Evolutionary conservation across 768 basidiomycete species (phyloP).

Genomic region (Exidia glandulosa): DNA sequence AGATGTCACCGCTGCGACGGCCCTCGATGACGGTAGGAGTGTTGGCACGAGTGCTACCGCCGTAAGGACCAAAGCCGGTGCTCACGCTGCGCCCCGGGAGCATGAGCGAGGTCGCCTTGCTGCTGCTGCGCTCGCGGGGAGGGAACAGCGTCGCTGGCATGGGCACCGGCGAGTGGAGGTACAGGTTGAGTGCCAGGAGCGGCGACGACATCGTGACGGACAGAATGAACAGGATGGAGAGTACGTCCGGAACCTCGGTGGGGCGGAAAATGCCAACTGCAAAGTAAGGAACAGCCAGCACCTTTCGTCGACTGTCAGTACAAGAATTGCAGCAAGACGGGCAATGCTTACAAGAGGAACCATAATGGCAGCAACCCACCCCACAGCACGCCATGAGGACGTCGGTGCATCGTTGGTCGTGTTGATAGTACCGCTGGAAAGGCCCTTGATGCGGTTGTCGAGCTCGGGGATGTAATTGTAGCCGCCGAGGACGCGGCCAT

Average conservation of each 20-base stretch:
- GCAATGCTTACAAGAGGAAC: slow-evolving; percentile 49
- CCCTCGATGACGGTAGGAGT: slow-evolving; percentile 51
- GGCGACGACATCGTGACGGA: slow-evolving; percentile 63
- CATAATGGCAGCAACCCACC: slow-evolving; percentile 62
- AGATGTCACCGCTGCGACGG: slow-evolving; percentile 62
- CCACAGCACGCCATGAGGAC: slow-evolving; percentile 40
- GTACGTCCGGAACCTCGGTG: slow-evolving; percentile 23
- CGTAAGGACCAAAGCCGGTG: background rate
- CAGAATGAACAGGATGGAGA: slow-evolving; percentile 43
- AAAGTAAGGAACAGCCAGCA: slow-evolving; percentile 53
- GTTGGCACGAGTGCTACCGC: background rate
- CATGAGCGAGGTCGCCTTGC: slow-evolving; percentile 17
- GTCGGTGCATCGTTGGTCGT: slow-evolving; percentile 43
- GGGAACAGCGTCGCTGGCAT: slow-evolving; percentile 55
- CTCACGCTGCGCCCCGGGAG: slow-evolving; percentile 51
- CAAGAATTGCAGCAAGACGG: background rate
- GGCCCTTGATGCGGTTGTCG: slow-evolving; percentile 33
- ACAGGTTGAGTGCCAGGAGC: slow-evolving; percentile 47
- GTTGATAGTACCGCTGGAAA: slow-evolving; percentile 32
- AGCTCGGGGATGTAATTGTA: slow-evolving; percentile 48
- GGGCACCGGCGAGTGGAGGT: slow-evolving; percentile 51
- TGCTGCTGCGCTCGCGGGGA: slow-evolving; percentile 29
- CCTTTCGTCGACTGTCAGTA: slow-evolving; percentile 24
- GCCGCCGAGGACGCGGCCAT: slow-evolving; percentile 54
- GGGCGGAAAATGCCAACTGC: slow-evolving; percentile 29